Conservation (phyloP, 805 yeast species). For the Saturnispora saitoi region DNA sequence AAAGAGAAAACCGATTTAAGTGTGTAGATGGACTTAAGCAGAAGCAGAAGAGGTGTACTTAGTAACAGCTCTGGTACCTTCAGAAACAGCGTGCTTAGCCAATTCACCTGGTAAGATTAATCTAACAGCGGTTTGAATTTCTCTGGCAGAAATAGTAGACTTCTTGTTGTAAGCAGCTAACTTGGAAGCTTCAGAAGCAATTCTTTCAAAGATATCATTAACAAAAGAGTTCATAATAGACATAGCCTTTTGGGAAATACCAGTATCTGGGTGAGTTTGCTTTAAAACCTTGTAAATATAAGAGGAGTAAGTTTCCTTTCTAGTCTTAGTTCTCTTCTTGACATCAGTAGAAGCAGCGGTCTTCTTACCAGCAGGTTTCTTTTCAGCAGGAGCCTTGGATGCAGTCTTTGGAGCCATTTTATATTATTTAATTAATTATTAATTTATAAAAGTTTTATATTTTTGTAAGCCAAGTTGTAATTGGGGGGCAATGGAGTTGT, state of each 20-base stretch:
- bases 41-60: conserved; percentile 71
- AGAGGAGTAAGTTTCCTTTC: conserved; percentile 97
- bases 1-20: conserved; percentile 28
- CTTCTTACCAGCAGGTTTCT: conserved; percentile 88
- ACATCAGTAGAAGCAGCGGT: conserved; percentile 65
- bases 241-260: conserved; percentile 98
- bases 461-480: too few species aligned
- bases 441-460: not conserved
- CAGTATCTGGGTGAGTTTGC: conserved; percentile 99
- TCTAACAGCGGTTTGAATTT: conserved; percentile 97
- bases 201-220: conserved; percentile 96
- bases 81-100: conserved; percentile 97
- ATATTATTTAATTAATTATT: conserved; percentile 8
- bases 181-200: conserved; percentile 96
- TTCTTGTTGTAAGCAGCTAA: conserved; percentile 98
- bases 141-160: conserved; percentile 96
- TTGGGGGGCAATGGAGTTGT: not conserved
- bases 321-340: conserved; percentile 89
- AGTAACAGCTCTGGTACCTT: conserved; percentile 97
- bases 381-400: conserved; percentile 95
- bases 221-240: conserved; percentile 98
- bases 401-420: conserved; percentile 73
- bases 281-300: conserved; percentile 97
- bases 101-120: conserved; percentile 97
- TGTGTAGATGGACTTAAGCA: conserved; percentile 21